A percentile compares a stretch with the other conserved stretches of the same genome.
Evolutionary conservation across 2,329 filamentous ascomycete genomes (phyloP).

Genomic region (Exophiala mesophila): DNA sequence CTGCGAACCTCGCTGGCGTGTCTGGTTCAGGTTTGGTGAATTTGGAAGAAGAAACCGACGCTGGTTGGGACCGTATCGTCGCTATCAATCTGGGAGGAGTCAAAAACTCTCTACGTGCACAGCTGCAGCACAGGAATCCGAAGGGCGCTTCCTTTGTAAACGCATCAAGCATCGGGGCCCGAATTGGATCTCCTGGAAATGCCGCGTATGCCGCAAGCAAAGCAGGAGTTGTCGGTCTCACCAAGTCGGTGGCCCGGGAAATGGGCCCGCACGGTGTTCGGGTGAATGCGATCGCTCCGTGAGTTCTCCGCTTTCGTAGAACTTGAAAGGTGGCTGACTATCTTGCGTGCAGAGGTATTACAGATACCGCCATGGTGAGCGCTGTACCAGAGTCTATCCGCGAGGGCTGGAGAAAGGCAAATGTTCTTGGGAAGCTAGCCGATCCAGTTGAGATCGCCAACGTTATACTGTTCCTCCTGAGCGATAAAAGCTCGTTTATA

Average conservation of each 20-base stretch:
- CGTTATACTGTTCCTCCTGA: neutral
- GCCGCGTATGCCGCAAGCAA: slow-evolving; percentile 41
- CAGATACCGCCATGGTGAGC: neutral
- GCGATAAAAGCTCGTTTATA: neutral
- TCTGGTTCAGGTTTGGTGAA: neutral
- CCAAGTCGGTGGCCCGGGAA: slow-evolving; percentile 35
- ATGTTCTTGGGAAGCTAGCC: neutral
- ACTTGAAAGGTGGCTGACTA: neutral
- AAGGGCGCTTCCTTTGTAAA: slow-evolving; percentile 7
- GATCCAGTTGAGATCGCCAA: neutral
- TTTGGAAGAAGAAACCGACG: neutral
- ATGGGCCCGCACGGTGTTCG: slow-evolving; percentile 30
- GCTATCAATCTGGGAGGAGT: slow-evolving; percentile 8
- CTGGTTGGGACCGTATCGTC: slow-evolving; percentile 7
- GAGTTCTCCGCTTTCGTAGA: neutral
- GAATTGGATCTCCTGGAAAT: slow-evolving; percentile 13
- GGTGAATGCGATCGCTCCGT: slow-evolving; percentile 31
- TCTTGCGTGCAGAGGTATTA: neutral
- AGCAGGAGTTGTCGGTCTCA: slow-evolving; percentile 41
- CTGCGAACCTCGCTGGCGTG: neutral
- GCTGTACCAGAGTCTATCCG: neutral
- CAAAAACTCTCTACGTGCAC: slow-evolving; percentile 9
- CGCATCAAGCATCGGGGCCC: slow-evolving; percentile 4
- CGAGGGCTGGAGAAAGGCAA: neutral
- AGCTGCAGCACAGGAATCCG: slow-evolving; percentile 7